Conservation (phyloP, 352 stramenopile genomes). For the Pythium sukuiense region DNA sequence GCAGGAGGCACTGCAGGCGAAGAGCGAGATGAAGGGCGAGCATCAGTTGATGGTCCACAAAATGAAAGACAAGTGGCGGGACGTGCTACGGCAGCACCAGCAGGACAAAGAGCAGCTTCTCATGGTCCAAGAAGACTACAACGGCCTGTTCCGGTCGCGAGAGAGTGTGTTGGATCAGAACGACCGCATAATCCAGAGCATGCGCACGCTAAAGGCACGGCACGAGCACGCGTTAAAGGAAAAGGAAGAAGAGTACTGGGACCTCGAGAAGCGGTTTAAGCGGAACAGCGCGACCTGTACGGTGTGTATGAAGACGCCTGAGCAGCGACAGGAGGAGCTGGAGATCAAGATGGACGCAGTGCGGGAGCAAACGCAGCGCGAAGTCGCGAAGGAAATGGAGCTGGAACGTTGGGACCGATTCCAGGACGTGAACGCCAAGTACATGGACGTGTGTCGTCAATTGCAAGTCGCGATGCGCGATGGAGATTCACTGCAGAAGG, state of each 20-base stretch:
- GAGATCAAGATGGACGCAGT: conserved; percentile 39
- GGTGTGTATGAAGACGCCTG: conserved; percentile 53
- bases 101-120: conserved; percentile 55
- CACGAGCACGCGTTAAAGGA: conserved; percentile 47
- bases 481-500: conserved; percentile 29
- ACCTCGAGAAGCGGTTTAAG: conserved; percentile 66
- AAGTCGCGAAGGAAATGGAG: conserved; percentile 57
- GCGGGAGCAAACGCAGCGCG: conserved; percentile 49
- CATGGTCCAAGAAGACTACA: conserved; percentile 77
- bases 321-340: conserved; percentile 47
- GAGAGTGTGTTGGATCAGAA: conserved; percentile 43
- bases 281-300: conserved; percentile 43
- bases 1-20: conserved; percentile 42
- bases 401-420: conserved; percentile 66
- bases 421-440: conserved; percentile 70
- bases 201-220: conserved; percentile 45
- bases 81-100: conserved; percentile 41
- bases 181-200: conserved; percentile 41
- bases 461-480: conserved; percentile 35
- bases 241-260: conserved; percentile 59
- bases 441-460: conserved; percentile 50
- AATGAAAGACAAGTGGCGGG: conserved; percentile 74
- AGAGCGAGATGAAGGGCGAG: conserved; percentile 52
- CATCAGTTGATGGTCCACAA: conserved; percentile 42
- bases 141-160: conserved; percentile 54